A percentile compares a stretch with the other conserved stretches of the same genome.
Conservation (phyloP, 768 basidiomycete genomes). For the Boletus bicolor region DNA sequence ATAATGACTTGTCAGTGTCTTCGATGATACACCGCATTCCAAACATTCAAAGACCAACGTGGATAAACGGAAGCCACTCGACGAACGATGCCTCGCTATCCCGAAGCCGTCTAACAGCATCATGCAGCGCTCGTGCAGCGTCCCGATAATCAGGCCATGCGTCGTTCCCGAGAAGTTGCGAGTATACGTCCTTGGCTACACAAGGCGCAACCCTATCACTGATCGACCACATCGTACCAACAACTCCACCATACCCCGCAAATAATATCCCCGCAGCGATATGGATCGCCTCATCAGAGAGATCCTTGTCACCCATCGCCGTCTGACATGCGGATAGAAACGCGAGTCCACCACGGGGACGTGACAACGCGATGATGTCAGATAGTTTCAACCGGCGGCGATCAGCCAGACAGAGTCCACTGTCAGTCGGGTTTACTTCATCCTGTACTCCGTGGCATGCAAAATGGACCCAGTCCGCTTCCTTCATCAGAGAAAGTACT, state of each 20-base stretch:
- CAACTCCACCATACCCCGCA: slow-evolving; percentile 31
- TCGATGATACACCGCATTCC: no score
- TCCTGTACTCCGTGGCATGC: slow-evolving; percentile 1
- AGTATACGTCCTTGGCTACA: slow-evolving; percentile 35
- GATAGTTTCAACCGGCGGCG: not conserved
- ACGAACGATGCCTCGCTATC: not conserved
- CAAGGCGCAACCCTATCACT: slow-evolving; percentile 35
- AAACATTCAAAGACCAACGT: no score
- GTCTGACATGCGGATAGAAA: slow-evolving; percentile 49
- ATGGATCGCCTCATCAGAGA: slow-evolving; percentile 40
- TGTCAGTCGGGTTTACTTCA: not conserved
- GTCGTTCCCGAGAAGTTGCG: not conserved
- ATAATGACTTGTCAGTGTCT: no score
- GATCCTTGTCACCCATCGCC: slow-evolving; percentile 34
- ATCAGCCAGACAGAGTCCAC: not conserved
- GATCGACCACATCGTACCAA: slow-evolving; percentile 47
- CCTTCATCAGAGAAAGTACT: slow-evolving; percentile 2
- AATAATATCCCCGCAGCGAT: slow-evolving; percentile 40
- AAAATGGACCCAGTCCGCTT: slow-evolving; percentile 1
- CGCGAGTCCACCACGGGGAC: slow-evolving; percentile 30
- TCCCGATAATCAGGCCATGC: not conserved
- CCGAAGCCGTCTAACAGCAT: not conserved
- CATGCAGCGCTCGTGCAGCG: not conserved
- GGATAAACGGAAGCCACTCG: no score
- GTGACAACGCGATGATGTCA: not conserved